A percentile compares a stretch with the other conserved stretches of the same genome.
phyloP scores from a whole-genome alignment of 768 basidiomycete species.

The Gautieria morchelliformis region DNA sequence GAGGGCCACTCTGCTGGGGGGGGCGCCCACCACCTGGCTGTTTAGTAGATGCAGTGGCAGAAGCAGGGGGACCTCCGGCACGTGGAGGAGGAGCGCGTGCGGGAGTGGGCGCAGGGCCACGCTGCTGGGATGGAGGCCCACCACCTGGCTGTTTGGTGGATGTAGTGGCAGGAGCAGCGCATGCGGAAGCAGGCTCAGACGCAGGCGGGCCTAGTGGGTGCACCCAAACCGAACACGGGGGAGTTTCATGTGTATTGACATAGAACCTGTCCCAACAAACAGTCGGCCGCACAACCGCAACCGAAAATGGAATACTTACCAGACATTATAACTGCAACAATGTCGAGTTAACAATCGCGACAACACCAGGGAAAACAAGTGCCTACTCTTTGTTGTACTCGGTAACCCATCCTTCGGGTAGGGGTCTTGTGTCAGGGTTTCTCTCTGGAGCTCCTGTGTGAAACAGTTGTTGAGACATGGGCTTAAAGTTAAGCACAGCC shows the following conservation, averaged over 20 bases:
- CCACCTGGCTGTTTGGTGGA: too few relatives aligned
- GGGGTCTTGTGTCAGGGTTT: slow-evolving; percentile 23
- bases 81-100: too few relatives aligned
- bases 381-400: slow-evolving; percentile 61
- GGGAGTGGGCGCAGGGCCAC: too few relatives aligned
- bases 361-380: slow-evolving; percentile 12
- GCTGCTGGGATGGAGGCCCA: too few relatives aligned
- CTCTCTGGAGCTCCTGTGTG: not conserved
- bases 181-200: slow-evolving; percentile 14
- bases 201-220: slow-evolving; percentile 49
- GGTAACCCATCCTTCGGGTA: slow-evolving; percentile 60
- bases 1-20: not conserved
- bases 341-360: slow-evolving; percentile 14
- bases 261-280: slow-evolving; percentile 49
- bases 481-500: too few relatives aligned
- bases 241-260: slow-evolving; percentile 53
- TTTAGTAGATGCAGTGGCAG: too few relatives aligned
- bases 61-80: too few relatives aligned
- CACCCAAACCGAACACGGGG: slow-evolving; percentile 61
- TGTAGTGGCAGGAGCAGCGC: slow-evolving; percentile 21
- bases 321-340: slow-evolving; percentile 38
- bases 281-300: not conserved
- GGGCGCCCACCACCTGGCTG: too few relatives aligned
- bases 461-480: not conserved
- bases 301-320: slow-evolving; percentile 10